These are phyloP conservation scores for Juncus effusus DNA, from an alignment of 176 grass and related monocot genomes.

Conservation along the genomic window DNA sequence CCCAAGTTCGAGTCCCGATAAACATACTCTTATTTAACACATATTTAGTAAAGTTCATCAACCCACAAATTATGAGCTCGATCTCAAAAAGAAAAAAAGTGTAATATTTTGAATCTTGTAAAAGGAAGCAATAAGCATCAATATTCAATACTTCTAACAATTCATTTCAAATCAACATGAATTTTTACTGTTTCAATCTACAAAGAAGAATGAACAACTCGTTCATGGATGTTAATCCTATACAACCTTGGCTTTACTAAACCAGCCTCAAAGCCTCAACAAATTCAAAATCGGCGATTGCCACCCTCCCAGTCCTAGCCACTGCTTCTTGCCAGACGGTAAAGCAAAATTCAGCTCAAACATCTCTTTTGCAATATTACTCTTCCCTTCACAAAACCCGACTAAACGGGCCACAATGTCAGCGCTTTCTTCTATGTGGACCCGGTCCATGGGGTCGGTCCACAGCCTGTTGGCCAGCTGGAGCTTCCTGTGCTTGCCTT, in stretches of 20 bases:
- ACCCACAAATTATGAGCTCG: too few relatives aligned
- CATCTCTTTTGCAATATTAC: constrained; percentile 94
- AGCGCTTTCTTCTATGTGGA: constrained; percentile 65
- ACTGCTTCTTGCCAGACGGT: constrained; percentile 36
- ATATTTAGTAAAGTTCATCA: too few relatives aligned
- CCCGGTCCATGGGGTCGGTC: constrained; percentile 52
- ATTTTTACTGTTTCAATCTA: too few relatives aligned
- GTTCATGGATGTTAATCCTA: neutral
- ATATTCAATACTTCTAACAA: too few relatives aligned
- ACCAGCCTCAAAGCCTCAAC: constrained; percentile 38
- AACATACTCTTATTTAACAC: too few relatives aligned
- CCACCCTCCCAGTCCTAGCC: constrained; percentile 44
- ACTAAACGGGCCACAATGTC: constrained; percentile 83
- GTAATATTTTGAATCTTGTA: too few relatives aligned
- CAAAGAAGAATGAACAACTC: too few relatives aligned
- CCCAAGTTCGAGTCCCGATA: too few relatives aligned
- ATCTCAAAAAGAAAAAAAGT: too few relatives aligned
- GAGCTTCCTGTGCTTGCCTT: constrained; percentile 84
- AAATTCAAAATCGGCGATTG: constrained; percentile 87
- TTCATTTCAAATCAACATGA: too few relatives aligned
- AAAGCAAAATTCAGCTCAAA: constrained; percentile 84
- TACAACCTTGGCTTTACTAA: constrained; percentile 20
- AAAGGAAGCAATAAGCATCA: too few relatives aligned
- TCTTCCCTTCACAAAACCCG: constrained; percentile 73
- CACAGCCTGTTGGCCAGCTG: constrained; percentile 82